These are phyloP conservation scores for Thalassia testudinum DNA, from an alignment of 116 monocot genomes.

Conservation along the genomic window DNA sequence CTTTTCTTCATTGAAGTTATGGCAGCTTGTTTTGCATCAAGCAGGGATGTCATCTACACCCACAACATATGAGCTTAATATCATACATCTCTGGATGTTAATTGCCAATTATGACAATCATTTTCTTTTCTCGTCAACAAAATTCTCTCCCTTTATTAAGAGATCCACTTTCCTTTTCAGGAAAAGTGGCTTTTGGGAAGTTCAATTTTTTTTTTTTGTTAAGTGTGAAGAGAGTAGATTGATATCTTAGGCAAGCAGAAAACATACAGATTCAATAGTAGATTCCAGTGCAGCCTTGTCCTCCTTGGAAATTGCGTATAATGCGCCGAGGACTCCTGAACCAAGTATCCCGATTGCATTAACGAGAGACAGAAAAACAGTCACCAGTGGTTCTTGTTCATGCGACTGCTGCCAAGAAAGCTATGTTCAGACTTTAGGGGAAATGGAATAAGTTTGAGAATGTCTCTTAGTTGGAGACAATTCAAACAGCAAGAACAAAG, in stretches of 20 bases:
- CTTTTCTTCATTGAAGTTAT: conserved; percentile 19
- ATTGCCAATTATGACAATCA: too few species aligned
- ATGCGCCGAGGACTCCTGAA: conserved; percentile 51
- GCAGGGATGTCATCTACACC: conserved; percentile 29
- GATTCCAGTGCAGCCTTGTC: conserved; percentile 43
- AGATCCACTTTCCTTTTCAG: too few species aligned
- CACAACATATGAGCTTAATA: too few species aligned
- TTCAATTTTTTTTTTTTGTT: too few species aligned
- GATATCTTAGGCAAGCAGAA: too few species aligned
- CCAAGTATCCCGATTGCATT: conserved; percentile 42
- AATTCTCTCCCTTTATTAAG: too few species aligned
- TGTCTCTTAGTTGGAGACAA: not conserved
- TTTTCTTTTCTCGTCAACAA: too few species aligned
- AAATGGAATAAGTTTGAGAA: not conserved
- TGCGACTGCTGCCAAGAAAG: conserved; percentile 17
- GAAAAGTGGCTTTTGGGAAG: too few species aligned
- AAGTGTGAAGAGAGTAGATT: too few species aligned
- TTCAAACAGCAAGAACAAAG: not conserved
- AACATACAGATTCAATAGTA: conserved; percentile 38
- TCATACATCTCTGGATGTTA: too few species aligned
- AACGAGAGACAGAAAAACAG: conserved; percentile 15
- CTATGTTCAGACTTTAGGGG: conserved; percentile 11
- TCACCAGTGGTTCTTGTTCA: conserved; percentile 4
- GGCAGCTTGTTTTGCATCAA: conserved; percentile 20
- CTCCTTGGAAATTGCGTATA: conserved; percentile 39